These are phyloP conservation scores for Linum usitatissimum DNA, from an alignment of 345 rosid species.

Conservation along the genomic window DNA sequence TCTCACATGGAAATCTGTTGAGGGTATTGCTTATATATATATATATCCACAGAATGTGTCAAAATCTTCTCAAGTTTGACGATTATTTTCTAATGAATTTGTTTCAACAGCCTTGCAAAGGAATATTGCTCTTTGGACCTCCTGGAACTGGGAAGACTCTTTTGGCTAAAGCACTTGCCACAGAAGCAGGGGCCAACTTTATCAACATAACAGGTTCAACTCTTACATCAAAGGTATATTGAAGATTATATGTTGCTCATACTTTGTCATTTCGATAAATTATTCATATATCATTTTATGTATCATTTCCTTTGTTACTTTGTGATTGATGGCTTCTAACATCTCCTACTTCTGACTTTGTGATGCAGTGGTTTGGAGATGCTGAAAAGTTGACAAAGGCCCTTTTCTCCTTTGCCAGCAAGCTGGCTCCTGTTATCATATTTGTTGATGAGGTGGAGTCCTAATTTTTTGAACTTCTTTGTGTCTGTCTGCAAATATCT, in stretches of 20 bases:
- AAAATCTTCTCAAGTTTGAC: slow-evolving; percentile 7
- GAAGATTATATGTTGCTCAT: background rate
- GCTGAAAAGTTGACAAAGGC: slow-evolving; percentile 92
- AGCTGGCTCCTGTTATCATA: slow-evolving; percentile 75
- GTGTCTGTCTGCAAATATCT: no score
- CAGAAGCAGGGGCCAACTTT: slow-evolving; percentile 97
- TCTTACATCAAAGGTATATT: slow-evolving; percentile 73
- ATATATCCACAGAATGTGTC: no score
- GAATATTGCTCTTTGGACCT: slow-evolving; percentile 85
- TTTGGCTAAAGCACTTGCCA: slow-evolving; percentile 96
- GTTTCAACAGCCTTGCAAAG: slow-evolving; percentile 73
- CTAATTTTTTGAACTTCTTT: background rate
- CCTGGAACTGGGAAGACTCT: slow-evolving; percentile 97
- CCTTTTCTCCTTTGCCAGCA: slow-evolving; percentile 80
- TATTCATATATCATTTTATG: no score
- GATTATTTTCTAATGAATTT: slow-evolving; percentile 10
- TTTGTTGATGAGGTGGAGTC: slow-evolving; percentile 83
- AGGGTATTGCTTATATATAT: slow-evolving; percentile 33
- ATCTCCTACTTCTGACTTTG: slow-evolving; percentile 3
- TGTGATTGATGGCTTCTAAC: slow-evolving; percentile 8
- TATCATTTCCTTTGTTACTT: background rate
- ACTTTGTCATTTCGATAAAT: no score
- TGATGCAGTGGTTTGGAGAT: slow-evolving; percentile 90
- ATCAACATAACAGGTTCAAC: slow-evolving; percentile 86
- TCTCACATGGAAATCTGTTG: slow-evolving; percentile 72